Evolutionary conservation across 179 eudicot species (phyloP).

Genomic region (Amaranthus tricolor): DNA sequence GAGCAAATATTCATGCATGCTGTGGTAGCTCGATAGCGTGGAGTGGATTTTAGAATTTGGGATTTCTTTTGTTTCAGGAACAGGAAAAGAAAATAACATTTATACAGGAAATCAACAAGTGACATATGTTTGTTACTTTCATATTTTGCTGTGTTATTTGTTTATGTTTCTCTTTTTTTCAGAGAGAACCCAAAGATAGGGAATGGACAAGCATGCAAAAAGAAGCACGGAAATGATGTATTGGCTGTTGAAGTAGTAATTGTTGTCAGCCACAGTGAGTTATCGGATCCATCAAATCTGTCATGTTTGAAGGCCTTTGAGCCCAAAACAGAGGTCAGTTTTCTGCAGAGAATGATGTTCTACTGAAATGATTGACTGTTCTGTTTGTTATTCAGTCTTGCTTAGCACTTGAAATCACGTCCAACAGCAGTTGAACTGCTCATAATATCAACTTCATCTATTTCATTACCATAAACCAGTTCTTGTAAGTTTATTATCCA

Average conservation of each 20-base stretch:
- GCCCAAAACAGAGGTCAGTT: constrained; percentile 65
- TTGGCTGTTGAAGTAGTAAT: constrained; percentile 67
- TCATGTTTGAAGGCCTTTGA: constrained; percentile 55
- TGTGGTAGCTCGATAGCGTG: neutral
- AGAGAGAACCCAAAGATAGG: constrained; percentile 70
- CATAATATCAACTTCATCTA: too few species aligned
- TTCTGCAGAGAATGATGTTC: constrained; percentile 2
- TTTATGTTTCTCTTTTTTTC: constrained; percentile 17
- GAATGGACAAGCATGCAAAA: constrained; percentile 53
- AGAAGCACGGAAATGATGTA: constrained; percentile 34
- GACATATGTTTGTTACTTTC: neutral
- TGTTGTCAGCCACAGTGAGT: constrained; percentile 59
- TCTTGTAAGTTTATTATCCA: neutral
- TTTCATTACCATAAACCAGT: too few species aligned
- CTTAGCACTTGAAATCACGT: neutral
- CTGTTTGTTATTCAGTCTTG: neutral
- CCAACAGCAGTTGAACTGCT: too few species aligned
- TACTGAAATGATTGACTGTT: too few species aligned
- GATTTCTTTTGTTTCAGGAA: neutral
- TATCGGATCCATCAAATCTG: constrained; percentile 34
- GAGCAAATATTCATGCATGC: constrained; percentile 19
- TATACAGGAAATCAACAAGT: neutral
- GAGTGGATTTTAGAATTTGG: neutral
- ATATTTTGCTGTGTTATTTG: neutral
- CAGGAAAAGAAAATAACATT: neutral